Conservation (phyloP, 306 rosid genomes). For the Geum urbanum region DNA sequence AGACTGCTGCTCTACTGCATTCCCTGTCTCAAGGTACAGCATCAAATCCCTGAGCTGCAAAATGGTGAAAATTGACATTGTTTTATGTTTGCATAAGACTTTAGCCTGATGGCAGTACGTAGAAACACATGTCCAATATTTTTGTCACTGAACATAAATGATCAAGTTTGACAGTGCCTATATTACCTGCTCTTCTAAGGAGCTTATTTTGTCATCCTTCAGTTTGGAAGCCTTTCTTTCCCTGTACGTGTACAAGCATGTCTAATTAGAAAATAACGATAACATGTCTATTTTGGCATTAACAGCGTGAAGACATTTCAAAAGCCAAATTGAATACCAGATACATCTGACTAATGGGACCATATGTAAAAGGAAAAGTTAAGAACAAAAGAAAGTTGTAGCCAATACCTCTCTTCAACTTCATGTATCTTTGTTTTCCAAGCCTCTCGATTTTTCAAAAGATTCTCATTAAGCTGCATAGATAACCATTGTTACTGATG, state of each 20-base stretch:
- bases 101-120: not conserved
- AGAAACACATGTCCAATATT: not conserved
- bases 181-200: slow-evolving; percentile 70
- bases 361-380: not conserved
- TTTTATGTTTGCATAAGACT: slow-evolving; percentile 15
- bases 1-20: slow-evolving; percentile 34
- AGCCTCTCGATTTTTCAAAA: slow-evolving; percentile 68
- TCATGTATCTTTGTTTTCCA: slow-evolving; percentile 65
- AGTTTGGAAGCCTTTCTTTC: slow-evolving; percentile 38
- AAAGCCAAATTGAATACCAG: slow-evolving; percentile 3
- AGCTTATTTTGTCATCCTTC: slow-evolving; percentile 43
- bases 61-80: slow-evolving; percentile 1
- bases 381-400: not conserved
- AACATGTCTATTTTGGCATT: not conserved
- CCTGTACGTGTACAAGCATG: slow-evolving; percentile 36
- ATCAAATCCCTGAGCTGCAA: slow-evolving; percentile 72
- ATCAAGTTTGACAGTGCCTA: not conserved
- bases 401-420: slow-evolving; percentile 69
- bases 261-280: not conserved
- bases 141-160: not conserved
- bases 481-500: slow-evolving; percentile 14
- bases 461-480: slow-evolving; percentile 86
- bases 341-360: not conserved
- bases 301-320: not conserved
- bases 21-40: slow-evolving; percentile 57